Base-by-base conservation (phyloP, 2,329 filamentous ascomycete species). In the Camptophora hylomeconis region DNA sequence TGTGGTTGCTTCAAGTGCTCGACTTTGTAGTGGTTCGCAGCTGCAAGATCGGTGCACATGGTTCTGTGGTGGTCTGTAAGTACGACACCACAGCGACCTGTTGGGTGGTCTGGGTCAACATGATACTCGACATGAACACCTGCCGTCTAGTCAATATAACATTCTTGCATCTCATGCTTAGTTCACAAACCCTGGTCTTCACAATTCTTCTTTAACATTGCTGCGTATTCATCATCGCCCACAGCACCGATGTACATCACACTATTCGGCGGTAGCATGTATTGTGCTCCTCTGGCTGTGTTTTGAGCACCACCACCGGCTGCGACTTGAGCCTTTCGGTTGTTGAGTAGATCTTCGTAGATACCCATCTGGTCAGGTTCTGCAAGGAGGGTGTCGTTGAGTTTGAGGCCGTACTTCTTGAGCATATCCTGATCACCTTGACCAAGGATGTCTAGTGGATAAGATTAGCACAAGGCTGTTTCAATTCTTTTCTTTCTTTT, bases 291-390 rank as follows among this genome's bases (percentile, higher is more conserved):
- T 51, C 89, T 78, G 45, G 89, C 87, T 30, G 84, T 92, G 72
- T 98, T 98, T 65, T 98, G 89, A 17, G 89, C 89, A 32, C 89
- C 89, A 50, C 89, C 89, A 43, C 89, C 89, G 31, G 89, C 84
- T 52, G 95, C 89, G 54, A 95, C 69, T 63, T 92, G 92, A 40
- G 87, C 87, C 48, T 89, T 74, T 62, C 76, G 82, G 69, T 89
- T 87, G 61, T 80, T 78, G 48, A 94, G 72, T 45, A 95, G 72
- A 51, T 98, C 89, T 54, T 95, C 86, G 60, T 84, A 98, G 51
- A 98, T 71, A 24, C 69, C 72, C 52, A 79, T 67, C 63, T 98
- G 89, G 28, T 45, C 33, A 30, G 38, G 36, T 33, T 45, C 41
- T 32, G 87, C 87, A 37, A 98, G 81, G 56, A 98, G 94, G 48